Base-by-base conservation (phyloP, 768 basidiomycete genomes). In the Gloeopeniophorella convolvens region DNA sequence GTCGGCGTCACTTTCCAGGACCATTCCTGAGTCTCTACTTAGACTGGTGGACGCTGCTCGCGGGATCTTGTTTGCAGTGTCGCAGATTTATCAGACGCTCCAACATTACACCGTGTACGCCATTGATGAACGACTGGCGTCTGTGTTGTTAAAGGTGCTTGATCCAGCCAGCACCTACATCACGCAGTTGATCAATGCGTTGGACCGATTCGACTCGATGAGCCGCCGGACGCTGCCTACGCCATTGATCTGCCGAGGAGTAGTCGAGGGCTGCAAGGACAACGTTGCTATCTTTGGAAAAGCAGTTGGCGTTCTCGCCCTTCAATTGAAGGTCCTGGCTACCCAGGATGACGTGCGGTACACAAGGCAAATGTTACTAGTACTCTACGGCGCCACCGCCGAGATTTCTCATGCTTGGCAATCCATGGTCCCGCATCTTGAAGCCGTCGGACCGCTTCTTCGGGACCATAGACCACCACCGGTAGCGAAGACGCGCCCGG, bases 341-440 rank as follows among this genome's bases (percentile, higher is more conserved):
- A 74, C 77, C 18, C 72, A 77, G 32, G 87, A 89, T 51, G 91
- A 96, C 66, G 76, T 83, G n/a, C 80, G 94, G 15, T 94, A 89
- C 66, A 80, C 90, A 43, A 74, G 94, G 28, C 89, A 89, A 60
- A 79, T 98, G 63, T 68, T 95, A 27, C 68, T 96, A 48, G 84
- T 89, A 66, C 73, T 98, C 30, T 93, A 92, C 61, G 93, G 91
- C 8, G 86, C 91, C 12, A 81, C 84, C 59, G 88, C 85, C 5
- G 96, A 99, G 66, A 80, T 97, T 36, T 81, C 86, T 1, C 73
- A 75, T 55, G 83, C 92, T 4, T 99, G 96, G 96, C 78, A 77
- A 62, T 68, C 73, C 13, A 50, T 57, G 45, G 82, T 95, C 68
- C 84, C 85, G 12, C 78, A 89, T 23, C 68, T 89, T 3, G 81